phyloP scores from a whole-genome alignment of 2,329 filamentous ascomycete genomes.

The Calonectria pseudoreteaudii region DNA sequence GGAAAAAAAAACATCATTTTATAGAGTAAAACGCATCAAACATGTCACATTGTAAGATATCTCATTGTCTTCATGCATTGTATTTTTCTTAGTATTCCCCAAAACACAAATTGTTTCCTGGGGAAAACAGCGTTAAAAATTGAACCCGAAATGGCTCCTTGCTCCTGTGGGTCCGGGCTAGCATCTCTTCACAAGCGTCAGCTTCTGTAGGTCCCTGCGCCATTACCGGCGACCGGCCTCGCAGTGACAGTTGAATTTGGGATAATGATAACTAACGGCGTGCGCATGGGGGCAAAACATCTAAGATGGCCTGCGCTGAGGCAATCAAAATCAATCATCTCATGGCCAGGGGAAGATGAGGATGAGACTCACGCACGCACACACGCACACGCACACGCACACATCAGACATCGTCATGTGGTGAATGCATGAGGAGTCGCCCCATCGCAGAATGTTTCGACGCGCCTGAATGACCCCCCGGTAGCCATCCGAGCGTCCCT shows the following conservation, averaged over 20 bases:
- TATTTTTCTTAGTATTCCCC: background rate
- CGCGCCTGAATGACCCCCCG: slow-evolving; percentile 29
- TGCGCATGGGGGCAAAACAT: background rate
- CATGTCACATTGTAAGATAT: background rate
- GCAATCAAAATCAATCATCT: background rate
- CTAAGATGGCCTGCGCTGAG: background rate
- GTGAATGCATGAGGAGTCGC: slow-evolving; percentile 17
- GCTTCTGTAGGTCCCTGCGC: background rate
- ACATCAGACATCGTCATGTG: slow-evolving; percentile 20
- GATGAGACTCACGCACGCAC: background rate
- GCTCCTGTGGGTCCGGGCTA: background rate
- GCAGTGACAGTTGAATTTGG: background rate
- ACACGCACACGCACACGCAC: background rate
- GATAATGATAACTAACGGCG: background rate
- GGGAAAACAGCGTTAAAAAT: background rate
- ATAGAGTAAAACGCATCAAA: background rate
- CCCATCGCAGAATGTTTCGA: slow-evolving; percentile 17
- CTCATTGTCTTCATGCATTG: background rate
- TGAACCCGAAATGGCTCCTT: background rate
- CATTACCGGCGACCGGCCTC: background rate
- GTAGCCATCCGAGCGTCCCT: slow-evolving; percentile 37
- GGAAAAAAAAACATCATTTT: background rate
- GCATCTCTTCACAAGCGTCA: background rate
- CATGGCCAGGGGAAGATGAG: background rate
- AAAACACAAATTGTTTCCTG: background rate